These are phyloP conservation scores for Ilyonectria mors-panacis DNA, from an alignment of 2,329 filamentous ascomycete genomes.

Conservation along the genomic window DNA sequence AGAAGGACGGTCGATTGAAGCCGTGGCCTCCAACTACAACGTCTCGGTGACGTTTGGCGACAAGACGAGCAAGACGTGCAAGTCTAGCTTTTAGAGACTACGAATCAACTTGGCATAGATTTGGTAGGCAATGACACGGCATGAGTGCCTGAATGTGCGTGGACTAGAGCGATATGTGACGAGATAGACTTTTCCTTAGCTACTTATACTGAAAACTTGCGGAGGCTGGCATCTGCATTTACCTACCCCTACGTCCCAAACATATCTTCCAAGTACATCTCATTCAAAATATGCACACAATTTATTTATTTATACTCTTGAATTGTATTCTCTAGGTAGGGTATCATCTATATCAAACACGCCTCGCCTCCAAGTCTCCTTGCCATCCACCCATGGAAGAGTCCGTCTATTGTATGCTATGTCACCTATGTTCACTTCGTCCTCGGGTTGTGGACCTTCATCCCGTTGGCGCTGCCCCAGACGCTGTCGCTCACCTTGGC, in stretches of 20 bases:
- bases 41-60: constrained; percentile 43
- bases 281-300: too few species aligned
- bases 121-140: neutral
- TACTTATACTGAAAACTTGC: neutral
- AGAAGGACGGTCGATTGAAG: too few species aligned
- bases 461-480: constrained; percentile 77
- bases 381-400: constrained; percentile 4
- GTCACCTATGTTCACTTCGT: constrained; percentile 38
- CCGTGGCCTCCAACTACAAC: constrained; percentile 39
- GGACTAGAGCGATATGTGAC: neutral
- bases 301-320: neutral
- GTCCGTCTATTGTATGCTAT: constrained; percentile 15
- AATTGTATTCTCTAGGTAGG: constrained; percentile 40
- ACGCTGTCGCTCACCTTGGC: constrained; percentile 79
- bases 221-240: neutral
- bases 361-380: constrained; percentile 19
- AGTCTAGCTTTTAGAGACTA: neutral
- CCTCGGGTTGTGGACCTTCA: constrained; percentile 56
- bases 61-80: constrained; percentile 46
- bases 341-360: constrained; percentile 46
- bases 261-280: neutral
- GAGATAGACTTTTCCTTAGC: neutral
- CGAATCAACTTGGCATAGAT: neutral
- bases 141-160: neutral
- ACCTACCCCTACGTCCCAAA: neutral